phyloP scores from a whole-genome alignment of 352 stramenopile species.

The Pythium folliculosum region DNA sequence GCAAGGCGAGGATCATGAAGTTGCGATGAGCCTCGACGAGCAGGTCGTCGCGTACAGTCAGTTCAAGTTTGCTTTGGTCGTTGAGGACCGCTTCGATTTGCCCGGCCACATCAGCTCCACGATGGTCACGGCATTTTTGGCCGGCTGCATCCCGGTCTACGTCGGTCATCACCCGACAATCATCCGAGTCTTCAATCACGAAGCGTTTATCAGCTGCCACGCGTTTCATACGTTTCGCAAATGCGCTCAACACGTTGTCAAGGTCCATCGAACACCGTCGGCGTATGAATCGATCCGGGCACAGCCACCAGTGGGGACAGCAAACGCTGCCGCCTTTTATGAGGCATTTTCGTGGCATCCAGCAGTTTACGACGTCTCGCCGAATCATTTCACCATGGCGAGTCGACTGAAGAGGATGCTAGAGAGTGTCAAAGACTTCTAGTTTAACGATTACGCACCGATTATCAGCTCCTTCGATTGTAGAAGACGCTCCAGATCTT shows the following conservation, averaged over 20 bases:
- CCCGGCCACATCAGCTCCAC: conserved; percentile 59
- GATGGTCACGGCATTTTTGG: conserved; percentile 54
- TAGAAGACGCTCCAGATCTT: conserved; percentile 2
- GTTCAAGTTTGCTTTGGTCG: conserved; percentile 61
- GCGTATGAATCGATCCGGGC: conserved; percentile 34
- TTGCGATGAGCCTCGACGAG: neutral
- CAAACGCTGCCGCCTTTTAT: conserved; percentile 32
- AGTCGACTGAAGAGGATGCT: neutral
- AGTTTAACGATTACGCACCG: neutral
- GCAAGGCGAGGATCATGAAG: neutral
- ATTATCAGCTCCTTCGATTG: neutral
- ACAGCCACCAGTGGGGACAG: conserved; percentile 27
- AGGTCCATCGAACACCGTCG: conserved; percentile 7
- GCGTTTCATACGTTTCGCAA: conserved; percentile 32
- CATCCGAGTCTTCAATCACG: conserved; percentile 39
- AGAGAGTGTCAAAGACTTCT: neutral
- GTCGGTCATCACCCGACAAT: conserved; percentile 40
- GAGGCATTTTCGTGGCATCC: conserved; percentile 48
- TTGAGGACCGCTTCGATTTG: conserved; percentile 40
- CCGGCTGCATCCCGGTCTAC: conserved; percentile 57
- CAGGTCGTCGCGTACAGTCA: neutral
- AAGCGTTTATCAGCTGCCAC: conserved; percentile 53
- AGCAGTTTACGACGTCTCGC: neutral
- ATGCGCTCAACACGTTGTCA: conserved; percentile 38
- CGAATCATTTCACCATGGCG: neutral